These are phyloP conservation scores for Pleurotus giganteus DNA, from an alignment of 768 basidiomycete genomes.

Conservation along the genomic window DNA sequence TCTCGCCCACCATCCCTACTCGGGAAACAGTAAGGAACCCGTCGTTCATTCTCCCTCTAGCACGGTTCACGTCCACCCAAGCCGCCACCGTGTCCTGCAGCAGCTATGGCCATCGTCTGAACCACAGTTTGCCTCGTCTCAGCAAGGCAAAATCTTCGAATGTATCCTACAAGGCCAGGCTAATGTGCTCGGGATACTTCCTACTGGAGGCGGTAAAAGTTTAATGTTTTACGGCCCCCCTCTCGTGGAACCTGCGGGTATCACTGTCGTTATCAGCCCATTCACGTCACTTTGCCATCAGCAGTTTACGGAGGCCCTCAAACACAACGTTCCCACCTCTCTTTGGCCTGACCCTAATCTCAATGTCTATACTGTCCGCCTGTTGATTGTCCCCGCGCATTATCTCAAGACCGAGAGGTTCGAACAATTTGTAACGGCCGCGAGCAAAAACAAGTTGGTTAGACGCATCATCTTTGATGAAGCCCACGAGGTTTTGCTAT, in stretches of 20 bases:
- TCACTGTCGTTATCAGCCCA: conserved; percentile 1
- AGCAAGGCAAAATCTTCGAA: neutral
- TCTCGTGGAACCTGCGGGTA: neutral
- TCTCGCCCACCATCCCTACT: no score
- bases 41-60: no score
- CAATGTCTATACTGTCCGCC: neutral
- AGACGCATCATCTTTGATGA: conserved; percentile 4
- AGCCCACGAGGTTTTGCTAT: conserved; percentile 4
- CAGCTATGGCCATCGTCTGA: no score
- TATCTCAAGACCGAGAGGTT: neutral
- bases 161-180: neutral
- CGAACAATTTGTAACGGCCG: neutral
- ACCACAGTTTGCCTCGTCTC: no score
- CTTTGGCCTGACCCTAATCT: neutral
- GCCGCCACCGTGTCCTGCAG: no score
- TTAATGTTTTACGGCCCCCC: conserved; percentile 4
- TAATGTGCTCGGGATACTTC: conserved; percentile 3
- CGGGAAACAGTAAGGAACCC: no score
- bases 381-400: conserved; percentile 8
- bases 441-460: neutral
- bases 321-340: neutral
- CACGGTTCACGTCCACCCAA: no score
- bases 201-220: conserved; percentile 6
- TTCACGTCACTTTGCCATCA: conserved; percentile 1
- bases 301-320: neutral